Evolutionary conservation across 1,139 yeast species (phyloP), one percentile per base, ranked within the genome.

Genomic region (Pichia sp.): DNA sequence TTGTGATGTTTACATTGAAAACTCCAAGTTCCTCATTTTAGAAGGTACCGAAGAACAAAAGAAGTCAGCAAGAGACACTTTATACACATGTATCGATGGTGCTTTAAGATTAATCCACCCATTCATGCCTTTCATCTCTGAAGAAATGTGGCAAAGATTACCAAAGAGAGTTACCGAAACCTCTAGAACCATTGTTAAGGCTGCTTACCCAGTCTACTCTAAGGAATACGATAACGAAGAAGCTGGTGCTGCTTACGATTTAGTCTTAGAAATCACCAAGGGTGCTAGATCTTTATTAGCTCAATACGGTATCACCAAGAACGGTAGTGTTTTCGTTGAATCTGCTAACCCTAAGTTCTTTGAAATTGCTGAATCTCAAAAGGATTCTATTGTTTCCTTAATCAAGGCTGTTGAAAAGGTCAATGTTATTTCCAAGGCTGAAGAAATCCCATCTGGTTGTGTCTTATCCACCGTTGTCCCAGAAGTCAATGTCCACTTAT

Each of bases 101-200:
- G 97, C 97, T 17, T 78, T 93, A 73, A 85, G 79, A 68, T 69
- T 93, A 73, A 93, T 91, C 60, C 98, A 93, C 66, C 99, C 99
- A 67, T 93, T 89, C 75, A 93, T 93, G 99, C 99, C 99, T 43
- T 93, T 81, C 67, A 76, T 93, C 57, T 83, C 98, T 44, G 99
- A 93, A 71, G 99, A 93, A 75, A 80, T 93, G 86, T 93, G 97
- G 98, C 99, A 93, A 73, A 88, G 98, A 71, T 74, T 93, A 63
- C 98, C 99, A 58, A 85, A 88, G 63, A 83, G 97, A 66, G 79
- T 81, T 19, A 73, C 82, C 46, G 96, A 88, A 62, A 67, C 68
- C 17, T 73, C 87, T 21, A 72, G 70, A 43, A 79, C 96, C n/a
- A 88, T 93, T 63, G 81, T 82, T 48, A 79, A 81, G 63, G 96